phyloP scores from a whole-genome alignment of 2,329 filamentous ascomycete genomes.

The Xylariaceae sp. region DNA sequence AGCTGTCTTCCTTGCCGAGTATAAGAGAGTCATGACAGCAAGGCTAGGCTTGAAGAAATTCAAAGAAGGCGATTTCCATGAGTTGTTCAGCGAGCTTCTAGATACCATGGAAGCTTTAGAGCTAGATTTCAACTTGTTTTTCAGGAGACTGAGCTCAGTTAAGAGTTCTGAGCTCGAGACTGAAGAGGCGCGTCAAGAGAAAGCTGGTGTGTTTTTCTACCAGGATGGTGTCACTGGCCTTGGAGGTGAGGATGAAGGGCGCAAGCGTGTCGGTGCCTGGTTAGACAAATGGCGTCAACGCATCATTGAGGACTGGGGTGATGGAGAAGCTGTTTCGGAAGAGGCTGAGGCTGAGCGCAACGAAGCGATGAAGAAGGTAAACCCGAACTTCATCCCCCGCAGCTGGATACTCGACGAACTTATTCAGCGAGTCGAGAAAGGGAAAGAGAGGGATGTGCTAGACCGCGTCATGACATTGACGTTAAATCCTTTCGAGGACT shows the following conservation, averaged over 20 bases:
- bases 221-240: slow-evolving; percentile 62
- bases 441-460: slow-evolving; percentile 76
- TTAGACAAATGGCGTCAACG: slow-evolving; percentile 73
- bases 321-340: slow-evolving; percentile 29
- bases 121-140: slow-evolving; percentile 93
- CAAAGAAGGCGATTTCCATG: slow-evolving; percentile 73
- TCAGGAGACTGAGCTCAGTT: slow-evolving; percentile 71
- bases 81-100: slow-evolving; percentile 76
- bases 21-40: slow-evolving; percentile 78
- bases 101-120: slow-evolving; percentile 79
- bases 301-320: slow-evolving; percentile 73
- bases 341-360: slow-evolving; percentile 61
- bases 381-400: slow-evolving; percentile 89
- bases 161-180: slow-evolving; percentile 62
- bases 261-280: slow-evolving; percentile 71
- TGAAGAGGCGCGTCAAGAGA: slow-evolving; percentile 59
- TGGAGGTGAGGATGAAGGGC: slow-evolving; percentile 61
- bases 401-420: slow-evolving; percentile 93
- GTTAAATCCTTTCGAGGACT: slow-evolving; percentile 78
- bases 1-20: slow-evolving; percentile 81
- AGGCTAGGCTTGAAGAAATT: slow-evolving; percentile 72
- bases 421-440: slow-evolving; percentile 83
- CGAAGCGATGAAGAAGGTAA: slow-evolving; percentile 76
- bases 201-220: slow-evolving; percentile 76
- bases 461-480: slow-evolving; percentile 78